Evolutionary conservation across 306 rosid species (phyloP), one percentile per base, ranked within the genome.

Genomic region (Sicyos edulis): DNA sequence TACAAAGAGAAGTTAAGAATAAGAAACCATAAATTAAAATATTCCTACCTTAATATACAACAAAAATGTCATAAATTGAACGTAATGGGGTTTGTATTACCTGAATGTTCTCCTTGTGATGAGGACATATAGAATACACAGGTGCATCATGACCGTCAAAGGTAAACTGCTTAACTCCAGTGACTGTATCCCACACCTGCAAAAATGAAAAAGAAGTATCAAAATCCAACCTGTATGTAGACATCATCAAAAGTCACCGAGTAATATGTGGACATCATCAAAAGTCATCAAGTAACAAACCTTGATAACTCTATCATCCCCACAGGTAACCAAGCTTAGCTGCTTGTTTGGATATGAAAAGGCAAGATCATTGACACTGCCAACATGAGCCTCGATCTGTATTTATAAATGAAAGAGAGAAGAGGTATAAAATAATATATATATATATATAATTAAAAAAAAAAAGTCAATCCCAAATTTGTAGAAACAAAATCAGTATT

Each of bases 131-230:
- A 70, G 97, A 95, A 86, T 86, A 85, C 70, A 95, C 96, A 76
- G 97, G 92, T 12, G 96, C 89, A 80, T 91, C 96, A 56, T 95
- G 97, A 74, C 99, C 99, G 83, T 95, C 97, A 79, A 95, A 95
- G 52, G 84, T 81, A 78, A 72, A 82, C 75, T 83, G 97, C 88
- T 78, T 85, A 62, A 80, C 58, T 76, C 99, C 99, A 65, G 88
- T 86, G 73, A 75, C 80, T 69, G 96, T 97, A 86, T 95, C 99
- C 99, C 99, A 95, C 54, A 95, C 97, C 99, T 95, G 78, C 70
- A 85, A 64, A 81, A 54, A 60, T 80, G 73, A 60, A 78, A 78
- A 26, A 19, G 52, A 75, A 73, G 74, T n/a, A 58, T 79, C 22
- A 20, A 9, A 42, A 47, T 71, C 71, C 61, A 57, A 59, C 72